Conservation (phyloP, 2,329 filamentous ascomycete species). For the Cercospora sesami region DNA sequence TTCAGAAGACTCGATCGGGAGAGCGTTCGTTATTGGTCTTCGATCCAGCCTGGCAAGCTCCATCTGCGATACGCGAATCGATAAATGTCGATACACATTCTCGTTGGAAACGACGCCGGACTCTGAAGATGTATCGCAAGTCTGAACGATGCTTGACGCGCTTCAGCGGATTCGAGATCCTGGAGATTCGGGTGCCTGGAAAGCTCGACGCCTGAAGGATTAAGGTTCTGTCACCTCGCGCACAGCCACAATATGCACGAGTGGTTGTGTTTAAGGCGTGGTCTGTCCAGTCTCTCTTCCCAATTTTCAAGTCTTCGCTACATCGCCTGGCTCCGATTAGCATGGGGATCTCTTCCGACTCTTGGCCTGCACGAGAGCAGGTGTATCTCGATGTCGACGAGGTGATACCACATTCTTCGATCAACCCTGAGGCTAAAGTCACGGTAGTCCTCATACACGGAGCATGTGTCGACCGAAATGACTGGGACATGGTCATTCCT, state of each 20-base stretch:
- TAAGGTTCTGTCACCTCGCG: neutral
- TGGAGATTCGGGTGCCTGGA: constrained; percentile 17
- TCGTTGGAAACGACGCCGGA: constrained; percentile 37
- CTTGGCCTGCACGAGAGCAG: neutral
- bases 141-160: constrained; percentile 66
- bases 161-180: constrained; percentile 73
- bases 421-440: constrained; percentile 14
- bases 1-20: constrained; percentile 69
- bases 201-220: neutral
- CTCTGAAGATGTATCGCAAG: constrained; percentile 69
- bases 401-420: constrained; percentile 14
- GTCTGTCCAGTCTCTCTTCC: neutral
- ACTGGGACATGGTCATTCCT: constrained; percentile 31
- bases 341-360: neutral
- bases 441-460: constrained; percentile 34
- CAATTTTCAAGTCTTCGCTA: neutral
- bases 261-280: neutral
- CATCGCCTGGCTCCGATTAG: neutral
- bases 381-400: neutral
- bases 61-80: constrained; percentile 57
- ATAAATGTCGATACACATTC: constrained; percentile 43
- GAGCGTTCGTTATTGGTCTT: constrained; percentile 74
- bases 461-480: constrained; percentile 21
- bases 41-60: constrained; percentile 78
- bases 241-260: constrained; percentile 7